Conservation (phyloP, 2,329 filamentous ascomycete species). For the Fusarium citri region DNA sequence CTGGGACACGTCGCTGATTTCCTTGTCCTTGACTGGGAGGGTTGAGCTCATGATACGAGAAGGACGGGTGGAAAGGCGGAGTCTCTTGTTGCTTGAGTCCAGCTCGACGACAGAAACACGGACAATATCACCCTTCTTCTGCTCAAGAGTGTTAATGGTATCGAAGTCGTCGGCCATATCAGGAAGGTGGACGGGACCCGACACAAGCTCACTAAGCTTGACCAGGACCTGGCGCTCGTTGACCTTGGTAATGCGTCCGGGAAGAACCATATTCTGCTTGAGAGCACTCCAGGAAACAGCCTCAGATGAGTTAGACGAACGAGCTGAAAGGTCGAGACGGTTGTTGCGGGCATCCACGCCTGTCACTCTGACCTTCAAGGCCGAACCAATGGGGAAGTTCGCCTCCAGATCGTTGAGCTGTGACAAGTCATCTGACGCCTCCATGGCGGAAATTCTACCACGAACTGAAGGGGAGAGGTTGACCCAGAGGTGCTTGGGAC, state of each 20-base stretch:
- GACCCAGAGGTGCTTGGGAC: constrained; percentile 85
- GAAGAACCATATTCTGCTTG: constrained; percentile 82
- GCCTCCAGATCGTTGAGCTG: constrained; percentile 78
- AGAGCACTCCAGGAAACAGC: constrained; percentile 76
- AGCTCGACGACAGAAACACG: constrained; percentile 87
- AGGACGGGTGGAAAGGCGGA: constrained; percentile 84
- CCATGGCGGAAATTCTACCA: constrained; percentile 83
- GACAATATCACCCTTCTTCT: constrained; percentile 86
- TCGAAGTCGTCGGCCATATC: constrained; percentile 90
- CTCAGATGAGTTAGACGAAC: constrained; percentile 62
- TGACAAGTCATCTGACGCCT: constrained; percentile 88
- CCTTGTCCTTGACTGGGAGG: constrained; percentile 81
- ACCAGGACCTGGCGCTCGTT: constrained; percentile 86
- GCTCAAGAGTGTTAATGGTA: constrained; percentile 78
- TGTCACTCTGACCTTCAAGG: constrained; percentile 82
- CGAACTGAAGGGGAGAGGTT: constrained; percentile 90
- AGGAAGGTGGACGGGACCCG: constrained; percentile 82
- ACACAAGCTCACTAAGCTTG: constrained; percentile 83
- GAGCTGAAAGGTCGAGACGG: constrained; percentile 85
- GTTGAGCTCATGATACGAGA: constrained; percentile 91
- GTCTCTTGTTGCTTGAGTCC: constrained; percentile 84
- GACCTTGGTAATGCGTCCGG: constrained; percentile 85
- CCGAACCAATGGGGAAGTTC: constrained; percentile 92
- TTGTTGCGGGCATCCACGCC: constrained; percentile 78
- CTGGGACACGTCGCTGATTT: constrained; percentile 78